Evolutionary conservation across 2,329 filamentous ascomycete genomes (phyloP), one percentile per base, ranked within the genome.

Genomic region (Diaporthe ilicicola): DNA sequence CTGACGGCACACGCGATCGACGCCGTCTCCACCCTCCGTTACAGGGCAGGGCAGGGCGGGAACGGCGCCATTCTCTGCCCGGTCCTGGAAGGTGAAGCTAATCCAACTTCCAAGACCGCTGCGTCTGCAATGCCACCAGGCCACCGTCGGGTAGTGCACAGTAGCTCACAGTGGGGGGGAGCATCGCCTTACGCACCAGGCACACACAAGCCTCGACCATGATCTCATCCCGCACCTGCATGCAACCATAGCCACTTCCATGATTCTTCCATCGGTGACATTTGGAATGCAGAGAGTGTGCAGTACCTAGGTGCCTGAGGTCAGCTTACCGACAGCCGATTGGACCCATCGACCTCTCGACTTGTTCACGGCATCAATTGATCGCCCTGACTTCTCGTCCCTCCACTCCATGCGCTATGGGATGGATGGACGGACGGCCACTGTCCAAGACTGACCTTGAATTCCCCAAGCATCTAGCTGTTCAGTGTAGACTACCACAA

Each of bases 1-100:
- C 59, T 64, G 59, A 64, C 59, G 59, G 59, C 59, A 64, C 56
- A 46, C 44, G 44, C 44, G 59, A 64, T 64, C 59, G 59, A 29
- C 59, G 59, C 27, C 42, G 44, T 64, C 59, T 17, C 59, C 59
- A 64, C 56, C 24, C 34, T 19, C 50, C 27, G 39, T 15, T 32
- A 46, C 55, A 61, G 56, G 56, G 56, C 56, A 46, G 32, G 32
- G 32, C 37, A 39, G 37, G 37, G 37, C 37, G 13, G 37, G 37
- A 39, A 5, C 13, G 37, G 3, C 32, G 56, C n/a, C 39, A 22
- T 61, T 44, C 39, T 17, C 55, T 61, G 55, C 4, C 55, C 55
- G n/a, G 9, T 62, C 56, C 56, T 46, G 39, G 17, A 62, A 62
- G 56, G 39, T 62, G 10, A 62, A 37, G 59, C 10, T 27, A 34